Percentiles rank a stretch among this genome's conserved stretches.
These are phyloP conservation scores for Sistotremastrum suecicum DNA, from an alignment of 768 basidiomycete genomes.

Conservation along the genomic window DNA sequence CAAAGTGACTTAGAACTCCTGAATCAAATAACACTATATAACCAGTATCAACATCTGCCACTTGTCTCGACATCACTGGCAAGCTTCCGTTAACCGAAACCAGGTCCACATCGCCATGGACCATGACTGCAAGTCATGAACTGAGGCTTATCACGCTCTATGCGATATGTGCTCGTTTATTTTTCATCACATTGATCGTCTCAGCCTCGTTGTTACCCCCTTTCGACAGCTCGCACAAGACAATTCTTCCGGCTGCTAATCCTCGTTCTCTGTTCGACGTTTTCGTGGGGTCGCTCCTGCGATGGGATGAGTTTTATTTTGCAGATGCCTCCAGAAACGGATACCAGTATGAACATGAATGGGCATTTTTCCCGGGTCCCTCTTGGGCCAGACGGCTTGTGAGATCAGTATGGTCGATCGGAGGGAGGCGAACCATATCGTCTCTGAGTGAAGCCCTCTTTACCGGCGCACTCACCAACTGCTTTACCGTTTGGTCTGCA, in stretches of 20 bases:
- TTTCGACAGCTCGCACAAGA: too few relatives aligned
- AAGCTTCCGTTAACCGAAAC: too few relatives aligned
- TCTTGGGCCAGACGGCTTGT: conserved; percentile 37
- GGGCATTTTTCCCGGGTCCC: conserved; percentile 75
- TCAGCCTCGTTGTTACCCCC: too few relatives aligned
- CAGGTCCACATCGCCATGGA: too few relatives aligned
- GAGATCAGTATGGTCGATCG: not conserved
- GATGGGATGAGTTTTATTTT: conserved; percentile 90
- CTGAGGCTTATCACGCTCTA: too few relatives aligned
- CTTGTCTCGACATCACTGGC: too few relatives aligned
- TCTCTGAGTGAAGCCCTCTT: conserved; percentile 18
- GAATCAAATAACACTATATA: too few relatives aligned
- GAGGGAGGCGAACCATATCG: not conserved
- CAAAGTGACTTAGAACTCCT: conserved; percentile 49
- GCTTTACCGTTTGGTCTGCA: conserved; percentile 26
- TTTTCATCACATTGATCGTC: too few relatives aligned
- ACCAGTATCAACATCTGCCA: too few relatives aligned
- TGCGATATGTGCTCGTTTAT: too few relatives aligned
- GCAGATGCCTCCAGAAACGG: conserved; percentile 44
- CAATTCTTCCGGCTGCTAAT: not conserved
- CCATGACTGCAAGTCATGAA: too few relatives aligned
- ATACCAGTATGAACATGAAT: conserved; percentile 61
- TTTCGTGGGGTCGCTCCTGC: conserved; percentile 25
- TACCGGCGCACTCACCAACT: conserved; percentile 22
- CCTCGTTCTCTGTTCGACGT: not conserved